A percentile compares a stretch with the other conserved stretches of the same genome.
phyloP scores from a whole-genome alignment of 345 rosid genomes.

The Hevea brasiliensis region DNA sequence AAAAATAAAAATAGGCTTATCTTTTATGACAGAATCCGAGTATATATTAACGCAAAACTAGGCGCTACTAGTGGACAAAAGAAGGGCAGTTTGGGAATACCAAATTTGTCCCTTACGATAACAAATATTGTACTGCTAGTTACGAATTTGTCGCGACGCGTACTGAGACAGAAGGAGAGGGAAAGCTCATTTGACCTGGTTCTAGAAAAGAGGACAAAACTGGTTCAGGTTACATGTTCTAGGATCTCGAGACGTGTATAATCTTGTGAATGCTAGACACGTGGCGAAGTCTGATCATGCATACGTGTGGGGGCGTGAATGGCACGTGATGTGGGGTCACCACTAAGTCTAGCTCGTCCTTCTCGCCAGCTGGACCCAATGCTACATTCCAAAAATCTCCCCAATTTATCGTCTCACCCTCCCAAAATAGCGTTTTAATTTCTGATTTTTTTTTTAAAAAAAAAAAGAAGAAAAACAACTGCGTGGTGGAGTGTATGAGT shows the following conservation, averaged over 20 bases:
- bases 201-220: constrained; percentile 23
- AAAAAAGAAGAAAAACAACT: too few species aligned
- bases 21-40: too few species aligned
- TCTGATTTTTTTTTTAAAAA: too few species aligned
- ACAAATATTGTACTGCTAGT: constrained; percentile 15
- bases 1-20: too few species aligned
- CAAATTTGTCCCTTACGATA: constrained; percentile 21
- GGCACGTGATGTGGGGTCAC: constrained; percentile 53
- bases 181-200: constrained; percentile 31
- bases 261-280: neutral
- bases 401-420: neutral
- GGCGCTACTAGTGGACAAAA: neutral
- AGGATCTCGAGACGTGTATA: constrained; percentile 34
- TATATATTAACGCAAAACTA: neutral
- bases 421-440: neutral
- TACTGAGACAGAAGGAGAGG: neutral
- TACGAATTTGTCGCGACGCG: constrained; percentile 40
- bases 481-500: too few species aligned
- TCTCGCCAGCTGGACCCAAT: constrained; percentile 37
- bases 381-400: constrained; percentile 30
- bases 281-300: neutral
- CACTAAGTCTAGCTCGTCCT: constrained; percentile 21
- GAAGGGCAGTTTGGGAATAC: constrained; percentile 28
- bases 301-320: constrained; percentile 16
- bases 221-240: constrained; percentile 30